Conservation (phyloP, 768 basidiomycete species). For the Lentinula edodes region DNA sequence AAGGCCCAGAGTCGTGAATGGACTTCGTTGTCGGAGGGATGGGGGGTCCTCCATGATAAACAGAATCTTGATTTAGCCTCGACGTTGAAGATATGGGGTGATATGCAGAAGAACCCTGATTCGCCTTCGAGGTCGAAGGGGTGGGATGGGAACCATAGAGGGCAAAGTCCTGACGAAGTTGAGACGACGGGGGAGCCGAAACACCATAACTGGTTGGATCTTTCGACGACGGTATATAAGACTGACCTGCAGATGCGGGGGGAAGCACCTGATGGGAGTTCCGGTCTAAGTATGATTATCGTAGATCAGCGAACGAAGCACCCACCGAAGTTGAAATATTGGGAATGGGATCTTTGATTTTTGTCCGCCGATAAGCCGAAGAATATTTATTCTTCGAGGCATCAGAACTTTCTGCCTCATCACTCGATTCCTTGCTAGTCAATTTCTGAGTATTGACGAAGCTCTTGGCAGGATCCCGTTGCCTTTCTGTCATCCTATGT, state of each 20-base stretch:
- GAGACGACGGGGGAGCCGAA: neutral
- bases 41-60: no score
- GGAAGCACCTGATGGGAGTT: neutral
- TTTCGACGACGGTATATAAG: neutral
- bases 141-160: neutral
- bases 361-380: constrained; percentile 25
- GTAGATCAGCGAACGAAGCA: constrained; percentile 1
- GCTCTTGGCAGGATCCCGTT: neutral
- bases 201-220: neutral
- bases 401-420: constrained; percentile 29
- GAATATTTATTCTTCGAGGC: constrained; percentile 18
- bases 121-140: neutral
- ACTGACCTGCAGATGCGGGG: neutral
- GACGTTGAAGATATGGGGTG: no score
- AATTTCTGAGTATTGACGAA: neutral
- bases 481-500: constrained; percentile 17
- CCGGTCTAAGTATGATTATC: neutral
- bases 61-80: no score
- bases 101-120: no score
- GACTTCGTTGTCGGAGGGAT: no score
- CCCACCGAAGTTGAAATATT: constrained; percentile 4
- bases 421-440: constrained; percentile 25
- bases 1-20: no score
- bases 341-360: constrained; percentile 24
- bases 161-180: neutral